Conservation (phyloP, 1,139 yeast genomes). For the Taiozyma sp. region DNA sequence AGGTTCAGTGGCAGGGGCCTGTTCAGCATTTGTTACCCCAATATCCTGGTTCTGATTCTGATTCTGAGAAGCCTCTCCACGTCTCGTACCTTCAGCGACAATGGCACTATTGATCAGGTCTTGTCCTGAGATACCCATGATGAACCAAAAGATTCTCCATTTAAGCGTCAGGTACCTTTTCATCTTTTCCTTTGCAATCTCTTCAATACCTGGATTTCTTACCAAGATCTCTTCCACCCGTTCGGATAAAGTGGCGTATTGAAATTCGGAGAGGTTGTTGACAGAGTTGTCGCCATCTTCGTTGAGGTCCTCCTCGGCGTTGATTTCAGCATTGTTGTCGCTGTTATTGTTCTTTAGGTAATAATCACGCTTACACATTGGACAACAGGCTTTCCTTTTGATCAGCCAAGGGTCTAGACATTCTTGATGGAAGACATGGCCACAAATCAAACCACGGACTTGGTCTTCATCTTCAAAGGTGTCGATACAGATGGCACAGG, state of each 20-base stretch:
- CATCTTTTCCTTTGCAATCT: constrained; percentile 37
- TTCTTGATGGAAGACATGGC: constrained; percentile 77
- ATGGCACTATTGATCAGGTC: constrained; percentile 53
- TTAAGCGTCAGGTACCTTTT: constrained; percentile 32
- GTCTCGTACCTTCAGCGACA: constrained; percentile 33
- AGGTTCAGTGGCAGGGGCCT: background rate
- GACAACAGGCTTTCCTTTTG: constrained; percentile 75
- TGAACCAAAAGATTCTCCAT: constrained; percentile 43
- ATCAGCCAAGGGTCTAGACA: constrained; percentile 86
- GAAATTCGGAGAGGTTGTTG: constrained; percentile 17
- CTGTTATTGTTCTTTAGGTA: constrained; percentile 35
- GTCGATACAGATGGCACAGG: constrained; percentile 80
- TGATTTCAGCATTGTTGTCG: constrained; percentile 21
- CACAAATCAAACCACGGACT: constrained; percentile 74
- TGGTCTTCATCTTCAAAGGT: constrained; percentile 54
- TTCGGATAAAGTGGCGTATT: constrained; percentile 21
- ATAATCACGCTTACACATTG: constrained; percentile 77
- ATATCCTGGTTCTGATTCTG: background rate
- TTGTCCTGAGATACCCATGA: constrained; percentile 47
- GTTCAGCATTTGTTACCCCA: background rate
- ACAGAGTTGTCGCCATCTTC: constrained; percentile 12
- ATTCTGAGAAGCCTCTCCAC: constrained; percentile 13
- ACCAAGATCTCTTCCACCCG: constrained; percentile 22
- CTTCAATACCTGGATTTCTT: constrained; percentile 36
- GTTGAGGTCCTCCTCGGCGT: constrained; percentile 8